Base-by-base conservation (phyloP, 768 basidiomycete species). In the Tylopilus vinaceipallidus region DNA sequence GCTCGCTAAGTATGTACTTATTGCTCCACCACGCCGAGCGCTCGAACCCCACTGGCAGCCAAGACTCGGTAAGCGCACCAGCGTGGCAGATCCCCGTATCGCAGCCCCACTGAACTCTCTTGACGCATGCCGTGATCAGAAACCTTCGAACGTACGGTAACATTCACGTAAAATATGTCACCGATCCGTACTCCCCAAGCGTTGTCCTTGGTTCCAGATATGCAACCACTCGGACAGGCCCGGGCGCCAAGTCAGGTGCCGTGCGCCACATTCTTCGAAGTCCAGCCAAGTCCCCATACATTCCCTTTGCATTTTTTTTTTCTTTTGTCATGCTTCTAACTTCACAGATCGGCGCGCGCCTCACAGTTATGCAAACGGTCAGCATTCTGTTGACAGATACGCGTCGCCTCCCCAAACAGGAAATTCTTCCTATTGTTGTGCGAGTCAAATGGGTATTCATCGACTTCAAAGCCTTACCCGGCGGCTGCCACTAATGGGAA, bases 401-500 rank as follows among this genome's bases (percentile, higher is more conserved):
- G 57, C 57, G 57, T 50, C 59, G 61, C 50, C 30, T 63, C 48
- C 48, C 29, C n/a, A 11, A 29, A 23, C 20, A 41, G 26, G n/a
- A 13, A 53, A 16, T 20, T 57, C 19, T 45, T 53, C 45, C 23
- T 44, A 33, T 42, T 47, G 34, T 39, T 29, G 30, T 45, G 8
- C 34, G 16, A 24, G 27, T 17, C 12, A 39, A 51, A 36, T 52
- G n/a, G 11, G 26, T 44, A 27, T 23, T 13, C 32, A 29, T 16
- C 34, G 14, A 12, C 26, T 17, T 49, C 5, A 17, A 22, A n/a
- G 4, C 9, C 32, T 33, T 12, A 33, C 16, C 17, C n/a, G n/a
- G n/a, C n/a, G n/a, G n/a, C n/a, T n/a, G n/a, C n/a, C n/a, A n/a
- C n/a, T n/a, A n/a, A n/a, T n/a, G n/a, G n/a, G n/a, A n/a, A n/a